phyloP scores from a whole-genome alignment of 345 rosid species.

The Populus simonii region DNA sequence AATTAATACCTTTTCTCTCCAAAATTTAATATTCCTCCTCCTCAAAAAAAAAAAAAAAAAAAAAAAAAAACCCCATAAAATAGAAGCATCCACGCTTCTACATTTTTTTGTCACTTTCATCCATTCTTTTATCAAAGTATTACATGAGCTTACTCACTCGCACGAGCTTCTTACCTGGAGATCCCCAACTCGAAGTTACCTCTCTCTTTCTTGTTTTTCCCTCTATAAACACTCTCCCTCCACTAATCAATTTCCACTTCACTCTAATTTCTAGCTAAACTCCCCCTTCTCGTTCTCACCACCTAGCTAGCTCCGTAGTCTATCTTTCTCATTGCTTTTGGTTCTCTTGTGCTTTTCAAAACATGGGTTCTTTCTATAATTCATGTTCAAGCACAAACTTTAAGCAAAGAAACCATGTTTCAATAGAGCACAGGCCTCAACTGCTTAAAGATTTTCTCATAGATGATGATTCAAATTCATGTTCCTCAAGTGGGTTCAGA shows the following conservation, averaged over 20 bases:
- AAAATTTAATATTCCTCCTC: not conserved
- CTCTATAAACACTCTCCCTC: constrained; percentile 6
- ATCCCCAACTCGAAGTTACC: constrained; percentile 58
- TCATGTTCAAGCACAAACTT: constrained; percentile 6
- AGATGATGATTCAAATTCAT: constrained; percentile 53
- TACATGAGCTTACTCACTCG: constrained; percentile 9
- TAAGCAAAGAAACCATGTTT: constrained; percentile 20
- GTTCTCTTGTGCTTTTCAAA: not conserved
- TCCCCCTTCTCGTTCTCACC: not conserved
- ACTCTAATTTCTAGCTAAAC: not conserved
- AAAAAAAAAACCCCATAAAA: not conserved
- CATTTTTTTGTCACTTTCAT: constrained; percentile 28
- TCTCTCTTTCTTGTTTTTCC: constrained; percentile 39
- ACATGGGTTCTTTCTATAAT: constrained; percentile 16
- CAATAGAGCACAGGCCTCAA: constrained; percentile 30
- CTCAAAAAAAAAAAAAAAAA: not conserved
- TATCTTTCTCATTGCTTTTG: not conserved
- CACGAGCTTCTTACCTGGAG: constrained; percentile 50
- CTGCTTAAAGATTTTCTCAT: constrained; percentile 84
- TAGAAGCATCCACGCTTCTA: constrained; percentile 58
- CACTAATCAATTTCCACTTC: constrained; percentile 19
- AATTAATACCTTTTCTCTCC: not conserved
- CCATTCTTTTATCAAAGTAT: not conserved
- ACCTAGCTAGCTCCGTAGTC: constrained; percentile 4
- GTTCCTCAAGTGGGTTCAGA: constrained; percentile 42